Evolutionary conservation across 2,329 filamentous ascomycete genomes (phyloP).

Genomic region (Fusarium tupiense): DNA sequence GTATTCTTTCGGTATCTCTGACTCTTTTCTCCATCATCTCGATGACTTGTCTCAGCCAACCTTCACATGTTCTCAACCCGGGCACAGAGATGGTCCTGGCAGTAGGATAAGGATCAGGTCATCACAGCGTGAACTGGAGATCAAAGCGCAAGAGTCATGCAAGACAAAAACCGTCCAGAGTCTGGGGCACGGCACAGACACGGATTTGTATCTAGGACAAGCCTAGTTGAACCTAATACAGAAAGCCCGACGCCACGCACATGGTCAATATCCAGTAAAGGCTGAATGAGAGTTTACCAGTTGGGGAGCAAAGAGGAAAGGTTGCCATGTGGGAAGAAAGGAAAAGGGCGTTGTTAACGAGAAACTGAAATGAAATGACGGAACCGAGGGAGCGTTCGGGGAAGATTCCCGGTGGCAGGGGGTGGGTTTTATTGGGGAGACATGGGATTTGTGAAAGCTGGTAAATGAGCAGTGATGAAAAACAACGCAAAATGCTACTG

Average conservation of each 20-base stretch:
- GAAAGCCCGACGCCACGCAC: conserved; percentile 38
- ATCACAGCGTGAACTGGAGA: neutral
- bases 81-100: neutral
- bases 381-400: conserved; percentile 24
- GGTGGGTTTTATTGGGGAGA: conserved; percentile 8
- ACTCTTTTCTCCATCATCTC: neutral
- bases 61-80: neutral
- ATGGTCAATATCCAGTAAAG: conserved; percentile 17
- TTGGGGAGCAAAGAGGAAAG: neutral
- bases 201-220: conserved; percentile 33
- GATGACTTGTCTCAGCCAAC: neutral
- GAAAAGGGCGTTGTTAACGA: conserved; percentile 7
- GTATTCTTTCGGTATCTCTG: neutral
- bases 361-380: conserved; percentile 17
- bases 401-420: conserved; percentile 33
- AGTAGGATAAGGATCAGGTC: neutral
- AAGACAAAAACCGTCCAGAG: conserved; percentile 14
- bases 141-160: conserved; percentile 33
- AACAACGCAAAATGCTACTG: conserved; percentile 16
- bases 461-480: conserved; percentile 25
- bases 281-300: conserved; percentile 5
- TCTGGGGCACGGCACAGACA: conserved; percentile 27
- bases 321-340: conserved; percentile 23
- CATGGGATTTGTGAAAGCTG: conserved; percentile 29
- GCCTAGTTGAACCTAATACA: conserved; percentile 37